Conservation (phyloP, 208 protist species). For the Acanthamoeba lenticulata region DNA sequence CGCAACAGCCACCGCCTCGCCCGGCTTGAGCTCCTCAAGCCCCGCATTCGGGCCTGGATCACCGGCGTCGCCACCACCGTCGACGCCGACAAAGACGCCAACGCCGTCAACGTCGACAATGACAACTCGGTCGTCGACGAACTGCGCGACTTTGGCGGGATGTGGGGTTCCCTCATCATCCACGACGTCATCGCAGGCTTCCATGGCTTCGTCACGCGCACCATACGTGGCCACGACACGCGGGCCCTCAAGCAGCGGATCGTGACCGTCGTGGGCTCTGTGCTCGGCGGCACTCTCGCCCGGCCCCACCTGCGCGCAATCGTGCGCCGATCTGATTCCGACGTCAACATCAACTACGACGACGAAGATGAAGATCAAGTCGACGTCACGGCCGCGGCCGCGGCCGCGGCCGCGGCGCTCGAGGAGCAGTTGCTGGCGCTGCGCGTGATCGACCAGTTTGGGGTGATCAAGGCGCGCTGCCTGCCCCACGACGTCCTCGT, state of each 20-base stretch:
- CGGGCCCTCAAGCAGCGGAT: slow-evolving; percentile 22
- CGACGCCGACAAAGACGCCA: background rate
- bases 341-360: no score
- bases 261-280: background rate
- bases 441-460: slow-evolving; percentile 28
- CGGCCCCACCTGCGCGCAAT: background rate
- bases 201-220: background rate
- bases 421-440: background rate
- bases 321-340: background rate
- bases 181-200: slow-evolving; percentile 26
- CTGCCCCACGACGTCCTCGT: background rate
- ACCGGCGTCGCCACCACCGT: background rate
- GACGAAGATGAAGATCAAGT: background rate
- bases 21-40: background rate
- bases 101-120: background rate
- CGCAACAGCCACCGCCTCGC: background rate
- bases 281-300: background rate
- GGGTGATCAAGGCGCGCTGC: background rate
- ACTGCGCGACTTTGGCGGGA: background rate
- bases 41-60: background rate
- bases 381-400: background rate
- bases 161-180: slow-evolving; percentile 11
- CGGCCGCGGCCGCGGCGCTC: background rate
- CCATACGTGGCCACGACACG: slow-evolving; percentile 22
- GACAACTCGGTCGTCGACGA: background rate